phyloP scores from a whole-genome alignment of 2,329 filamentous ascomycete genomes.

The Penicillium sp. region DNA sequence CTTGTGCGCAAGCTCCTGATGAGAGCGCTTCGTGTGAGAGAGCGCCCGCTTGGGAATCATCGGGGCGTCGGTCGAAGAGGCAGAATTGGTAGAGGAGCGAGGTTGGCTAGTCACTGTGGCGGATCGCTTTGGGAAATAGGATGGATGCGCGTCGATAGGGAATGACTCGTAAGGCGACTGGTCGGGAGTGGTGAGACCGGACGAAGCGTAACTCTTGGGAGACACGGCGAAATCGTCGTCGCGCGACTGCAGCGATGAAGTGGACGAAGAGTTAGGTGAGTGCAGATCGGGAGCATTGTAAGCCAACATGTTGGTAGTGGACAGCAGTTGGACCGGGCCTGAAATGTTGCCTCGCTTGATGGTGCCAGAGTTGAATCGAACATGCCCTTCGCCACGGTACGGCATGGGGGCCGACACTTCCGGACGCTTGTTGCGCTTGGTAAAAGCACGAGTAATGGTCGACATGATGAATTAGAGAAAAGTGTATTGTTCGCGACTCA shows the following conservation, averaged over 20 bases:
- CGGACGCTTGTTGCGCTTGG: constrained; percentile 48
- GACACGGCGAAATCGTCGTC: constrained; percentile 61
- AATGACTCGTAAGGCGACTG: constrained; percentile 41
- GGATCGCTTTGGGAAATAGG: constrained; percentile 67
- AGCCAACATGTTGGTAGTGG: constrained; percentile 93
- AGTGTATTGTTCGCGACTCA: constrained; percentile 1
- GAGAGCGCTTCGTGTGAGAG: constrained; percentile 85
- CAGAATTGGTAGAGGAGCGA: constrained; percentile 46
- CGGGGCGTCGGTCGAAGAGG: constrained; percentile 56
- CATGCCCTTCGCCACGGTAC: constrained; percentile 42
- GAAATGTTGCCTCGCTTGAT: constrained; percentile 66
- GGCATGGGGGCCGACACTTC: constrained; percentile 46
- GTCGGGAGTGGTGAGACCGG: constrained; percentile 45
- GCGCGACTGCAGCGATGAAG: constrained; percentile 59
- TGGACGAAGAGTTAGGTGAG: constrained; percentile 44
- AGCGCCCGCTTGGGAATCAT: constrained; percentile 73
- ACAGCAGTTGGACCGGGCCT: constrained; percentile 77
- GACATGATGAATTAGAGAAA: constrained; percentile 31
- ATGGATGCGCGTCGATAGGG: constrained; percentile 54
- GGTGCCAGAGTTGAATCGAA: constrained; percentile 44
- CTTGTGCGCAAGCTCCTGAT: constrained; percentile 70
- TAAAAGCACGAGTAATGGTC: constrained; percentile 46
- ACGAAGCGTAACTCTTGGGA: constrained; percentile 52
- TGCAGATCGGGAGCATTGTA: constrained; percentile 88
- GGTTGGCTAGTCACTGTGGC: constrained; percentile 61